phyloP scores from a whole-genome alignment of 345 rosid genomes.

The Acer yangbiense region DNA sequence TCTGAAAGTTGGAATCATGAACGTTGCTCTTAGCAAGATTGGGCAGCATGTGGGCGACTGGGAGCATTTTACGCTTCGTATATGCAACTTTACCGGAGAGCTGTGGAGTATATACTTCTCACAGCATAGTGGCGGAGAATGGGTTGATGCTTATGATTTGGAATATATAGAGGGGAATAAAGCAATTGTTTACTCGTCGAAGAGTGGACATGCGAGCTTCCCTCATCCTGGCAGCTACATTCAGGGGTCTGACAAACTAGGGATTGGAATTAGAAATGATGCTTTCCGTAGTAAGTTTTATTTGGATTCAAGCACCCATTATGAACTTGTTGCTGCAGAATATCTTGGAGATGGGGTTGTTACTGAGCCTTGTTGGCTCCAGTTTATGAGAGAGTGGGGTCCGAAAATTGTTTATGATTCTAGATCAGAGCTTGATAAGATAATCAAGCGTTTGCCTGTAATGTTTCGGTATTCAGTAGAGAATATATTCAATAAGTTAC shows the following conservation, averaged over 20 bases:
- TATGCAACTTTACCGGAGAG: conserved; percentile 79
- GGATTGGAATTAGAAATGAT: conserved; percentile 79
- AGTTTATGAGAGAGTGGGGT: conserved; percentile 91
- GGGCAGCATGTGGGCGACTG: conserved; percentile 95
- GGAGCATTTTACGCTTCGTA: conserved; percentile 92
- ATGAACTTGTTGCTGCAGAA: conserved; percentile 75
- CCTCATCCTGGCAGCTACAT: conserved; percentile 69
- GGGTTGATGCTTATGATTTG: conserved; percentile 71
- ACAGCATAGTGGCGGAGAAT: conserved; percentile 87
- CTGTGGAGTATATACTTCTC: conserved; percentile 82
- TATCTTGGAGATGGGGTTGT: conserved; percentile 57
- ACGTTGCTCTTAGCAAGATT: conserved; percentile 47
- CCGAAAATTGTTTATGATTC: conserved; percentile 64
- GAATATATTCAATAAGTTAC: conserved; percentile 47
- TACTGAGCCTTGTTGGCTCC: conserved; percentile 73
- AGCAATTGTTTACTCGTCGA: conserved; percentile 68
- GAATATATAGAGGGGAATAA: conserved; percentile 65
- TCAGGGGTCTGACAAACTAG: conserved; percentile 64
- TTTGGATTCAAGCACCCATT: conserved; percentile 61
- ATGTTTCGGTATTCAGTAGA: conserved; percentile 39
- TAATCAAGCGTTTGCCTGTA: conserved; percentile 47
- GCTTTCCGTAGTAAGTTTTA: conserved; percentile 46
- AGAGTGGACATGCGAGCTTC: conserved; percentile 78
- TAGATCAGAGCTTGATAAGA: conserved; percentile 55
- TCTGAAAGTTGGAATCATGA: conserved; percentile 57